phyloP scores from a whole-genome alignment of 2,329 filamentous ascomycete genomes.

The Phaeophleospora eucalypticola region DNA sequence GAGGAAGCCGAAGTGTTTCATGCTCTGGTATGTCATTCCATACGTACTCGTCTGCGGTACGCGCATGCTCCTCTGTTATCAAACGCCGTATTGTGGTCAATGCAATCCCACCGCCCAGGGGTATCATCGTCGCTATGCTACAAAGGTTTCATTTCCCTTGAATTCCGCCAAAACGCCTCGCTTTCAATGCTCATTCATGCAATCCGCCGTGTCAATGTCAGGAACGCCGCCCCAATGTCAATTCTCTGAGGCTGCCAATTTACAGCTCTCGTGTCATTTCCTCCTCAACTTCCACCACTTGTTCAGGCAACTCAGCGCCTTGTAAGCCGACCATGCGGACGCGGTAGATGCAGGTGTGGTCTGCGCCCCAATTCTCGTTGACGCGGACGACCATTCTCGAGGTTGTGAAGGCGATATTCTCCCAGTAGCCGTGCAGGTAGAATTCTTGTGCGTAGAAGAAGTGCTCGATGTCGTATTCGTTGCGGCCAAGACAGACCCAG shows the following conservation, averaged over 20 bases:
- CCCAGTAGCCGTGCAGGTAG: constrained; percentile 29
- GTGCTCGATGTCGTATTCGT: constrained; percentile 40
- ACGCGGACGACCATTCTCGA: constrained; percentile 37
- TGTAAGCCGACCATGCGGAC: constrained; percentile 39
- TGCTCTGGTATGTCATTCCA: neutral
- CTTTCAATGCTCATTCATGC: neutral
- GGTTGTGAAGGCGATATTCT: constrained; percentile 27
- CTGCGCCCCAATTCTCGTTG: constrained; percentile 40
- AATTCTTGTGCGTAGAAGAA: constrained; percentile 42
- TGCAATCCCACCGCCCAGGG: neutral
- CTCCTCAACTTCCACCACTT: neutral
- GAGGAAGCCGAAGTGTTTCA: neutral
- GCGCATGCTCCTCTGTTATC: neutral
- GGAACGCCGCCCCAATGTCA: too few relatives aligned
- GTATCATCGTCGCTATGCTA: neutral
- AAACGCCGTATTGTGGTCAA: neutral
- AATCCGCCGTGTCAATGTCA: too few relatives aligned
- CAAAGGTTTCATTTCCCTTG: neutral
- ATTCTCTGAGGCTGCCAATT: neutral
- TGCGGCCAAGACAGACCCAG: constrained; percentile 40
- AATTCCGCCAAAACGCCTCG: neutral
- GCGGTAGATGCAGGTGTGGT: constrained; percentile 46
- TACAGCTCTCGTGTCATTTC: too few relatives aligned
- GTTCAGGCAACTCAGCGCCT: neutral
- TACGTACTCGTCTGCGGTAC: neutral